Percentiles rank a stretch among this genome's conserved stretches.
Conservation (phyloP, 2,329 filamentous ascomycete species). For the Harringtonia lauricola region DNA sequence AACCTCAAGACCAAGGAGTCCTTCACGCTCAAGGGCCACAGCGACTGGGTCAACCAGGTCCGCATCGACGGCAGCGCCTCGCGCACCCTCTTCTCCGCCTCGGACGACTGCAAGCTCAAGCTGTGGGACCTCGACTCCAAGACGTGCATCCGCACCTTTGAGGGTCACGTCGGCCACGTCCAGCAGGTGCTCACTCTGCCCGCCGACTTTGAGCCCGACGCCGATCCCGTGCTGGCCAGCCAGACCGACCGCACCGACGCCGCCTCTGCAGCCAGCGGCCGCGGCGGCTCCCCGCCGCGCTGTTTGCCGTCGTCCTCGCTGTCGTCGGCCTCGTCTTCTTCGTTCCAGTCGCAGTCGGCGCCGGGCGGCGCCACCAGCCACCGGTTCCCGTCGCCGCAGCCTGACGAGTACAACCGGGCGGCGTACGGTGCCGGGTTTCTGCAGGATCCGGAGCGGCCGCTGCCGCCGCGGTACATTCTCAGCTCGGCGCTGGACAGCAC, state of each 20-base stretch:
- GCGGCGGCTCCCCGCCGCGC: constrained; percentile 19
- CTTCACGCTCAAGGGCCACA: constrained; percentile 71
- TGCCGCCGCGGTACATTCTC: constrained; percentile 83
- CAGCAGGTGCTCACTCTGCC: constrained; percentile 83
- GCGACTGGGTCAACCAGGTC: constrained; percentile 95
- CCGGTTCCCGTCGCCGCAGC: constrained; percentile 9
- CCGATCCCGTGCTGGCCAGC: constrained; percentile 34
- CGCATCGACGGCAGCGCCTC: constrained; percentile 65
- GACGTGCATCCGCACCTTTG: constrained; percentile 63
- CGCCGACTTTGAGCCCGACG: constrained; percentile 80
- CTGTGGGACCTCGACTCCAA: constrained; percentile 62
- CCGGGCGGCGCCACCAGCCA: constrained; percentile 2
- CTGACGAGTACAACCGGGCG: constrained; percentile 28
- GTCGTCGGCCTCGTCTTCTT: no score
- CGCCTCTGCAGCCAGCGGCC: constrained; percentile 35
- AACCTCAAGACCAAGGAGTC: constrained; percentile 78
- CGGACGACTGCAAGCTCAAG: constrained; percentile 83
- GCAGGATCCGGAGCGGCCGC: constrained; percentile 47
- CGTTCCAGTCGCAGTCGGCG: no score
- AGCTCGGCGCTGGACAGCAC: constrained; percentile 87
- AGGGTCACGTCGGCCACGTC: constrained; percentile 89
- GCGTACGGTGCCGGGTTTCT: constrained; percentile 54
- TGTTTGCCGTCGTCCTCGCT: no score
- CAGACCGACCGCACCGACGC: constrained; percentile 39
- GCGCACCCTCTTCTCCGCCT: constrained; percentile 82